Evolutionary conservation across 2,329 filamentous ascomycete genomes (phyloP).

Genomic region (Fusarium sp.): DNA sequence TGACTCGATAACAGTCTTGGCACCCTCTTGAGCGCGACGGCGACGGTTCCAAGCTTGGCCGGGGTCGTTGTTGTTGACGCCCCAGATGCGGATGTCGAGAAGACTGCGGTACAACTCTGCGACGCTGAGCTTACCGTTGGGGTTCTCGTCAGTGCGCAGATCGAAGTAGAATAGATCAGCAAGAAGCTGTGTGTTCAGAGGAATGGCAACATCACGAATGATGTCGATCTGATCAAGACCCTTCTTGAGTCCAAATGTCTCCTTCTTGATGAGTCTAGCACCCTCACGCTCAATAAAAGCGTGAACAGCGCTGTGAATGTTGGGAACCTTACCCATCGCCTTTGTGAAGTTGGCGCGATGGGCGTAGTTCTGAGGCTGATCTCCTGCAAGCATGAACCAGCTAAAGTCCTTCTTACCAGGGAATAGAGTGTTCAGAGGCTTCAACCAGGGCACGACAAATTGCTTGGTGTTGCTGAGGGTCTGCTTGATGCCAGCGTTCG

Average conservation of each 20-base stretch:
- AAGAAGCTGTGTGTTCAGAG: conserved; percentile 69
- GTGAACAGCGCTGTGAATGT: conserved; percentile 52
- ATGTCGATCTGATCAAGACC: conserved; percentile 60
- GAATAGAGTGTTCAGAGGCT: conserved; percentile 53
- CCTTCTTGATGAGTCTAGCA: conserved; percentile 58
- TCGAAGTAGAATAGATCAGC: conserved; percentile 73
- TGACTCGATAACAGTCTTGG: conserved; percentile 55
- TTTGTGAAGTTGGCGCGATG: conserved; percentile 53
- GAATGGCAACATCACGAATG: conserved; percentile 70
- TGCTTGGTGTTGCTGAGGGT: conserved; percentile 52
- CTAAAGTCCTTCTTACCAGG: conserved; percentile 56
- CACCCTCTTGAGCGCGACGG: conserved; percentile 59
- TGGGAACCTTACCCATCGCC: conserved; percentile 55
- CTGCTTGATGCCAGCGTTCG: conserved; percentile 51
- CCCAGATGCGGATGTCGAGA: conserved; percentile 62
- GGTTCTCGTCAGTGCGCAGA: conserved; percentile 68
- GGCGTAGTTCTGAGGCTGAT: conserved; percentile 51
- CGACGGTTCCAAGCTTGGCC: conserved; percentile 63
- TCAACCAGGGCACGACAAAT: conserved; percentile 56
- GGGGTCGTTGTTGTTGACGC: conserved; percentile 64
- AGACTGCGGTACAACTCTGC: conserved; percentile 61
- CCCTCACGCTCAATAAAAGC: conserved; percentile 55
- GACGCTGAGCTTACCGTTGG: conserved; percentile 61
- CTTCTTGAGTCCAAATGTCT: conserved; percentile 55
- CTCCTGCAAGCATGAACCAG: conserved; percentile 59